Conservation (phyloP, 495 filamentous ascomycete genomes). For the Apodospora peruviana region DNA sequence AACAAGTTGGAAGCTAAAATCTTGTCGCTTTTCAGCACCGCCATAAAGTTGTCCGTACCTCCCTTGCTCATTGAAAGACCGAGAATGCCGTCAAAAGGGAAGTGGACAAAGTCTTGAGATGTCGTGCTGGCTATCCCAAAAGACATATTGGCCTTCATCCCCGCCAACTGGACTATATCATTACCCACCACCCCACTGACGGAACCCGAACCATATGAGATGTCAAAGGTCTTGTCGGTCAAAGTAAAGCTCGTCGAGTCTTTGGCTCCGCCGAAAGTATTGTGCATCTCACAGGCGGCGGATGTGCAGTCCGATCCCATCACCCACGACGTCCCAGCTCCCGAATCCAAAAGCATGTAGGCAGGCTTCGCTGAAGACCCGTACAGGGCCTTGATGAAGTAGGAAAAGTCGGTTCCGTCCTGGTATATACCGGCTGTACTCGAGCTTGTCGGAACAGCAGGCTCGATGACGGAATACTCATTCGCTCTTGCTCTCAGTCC, state of each 20-base stretch:
- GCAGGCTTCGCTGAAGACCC: constrained; percentile 59
- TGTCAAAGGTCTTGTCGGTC: constrained; percentile 44
- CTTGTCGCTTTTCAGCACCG: constrained; percentile 50
- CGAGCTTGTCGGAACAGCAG: constrained; percentile 44
- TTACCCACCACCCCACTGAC: constrained; percentile 57
- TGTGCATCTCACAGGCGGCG: constrained; percentile 57
- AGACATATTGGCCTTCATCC: constrained; percentile 50
- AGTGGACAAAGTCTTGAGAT: constrained; percentile 62
- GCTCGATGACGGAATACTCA: constrained; percentile 51
- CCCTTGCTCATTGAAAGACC: constrained; percentile 58
- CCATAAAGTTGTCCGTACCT: constrained; percentile 56
- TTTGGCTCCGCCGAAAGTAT: constrained; percentile 55
- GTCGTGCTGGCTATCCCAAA: constrained; percentile 67
- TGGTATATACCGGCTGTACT: constrained; percentile 64
- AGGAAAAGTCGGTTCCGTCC: constrained; percentile 71
- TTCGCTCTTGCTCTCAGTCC: constrained; percentile 34
- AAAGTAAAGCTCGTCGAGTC: constrained; percentile 50
- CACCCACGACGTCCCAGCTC: constrained; percentile 73
- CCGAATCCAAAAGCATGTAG: constrained; percentile 75
- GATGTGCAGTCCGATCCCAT: constrained; percentile 61
- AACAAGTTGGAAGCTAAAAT: constrained; percentile 59
- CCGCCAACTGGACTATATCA: constrained; percentile 62
- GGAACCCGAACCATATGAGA: constrained; percentile 67
- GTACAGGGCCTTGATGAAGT: constrained; percentile 64
- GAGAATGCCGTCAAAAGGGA: constrained; percentile 83